A percentile compares a stretch with the other conserved stretches of the same genome.
These are phyloP conservation scores for Hypoxylon fragiforme DNA, from an alignment of 495 filamentous ascomycete species.

Conservation along the genomic window DNA sequence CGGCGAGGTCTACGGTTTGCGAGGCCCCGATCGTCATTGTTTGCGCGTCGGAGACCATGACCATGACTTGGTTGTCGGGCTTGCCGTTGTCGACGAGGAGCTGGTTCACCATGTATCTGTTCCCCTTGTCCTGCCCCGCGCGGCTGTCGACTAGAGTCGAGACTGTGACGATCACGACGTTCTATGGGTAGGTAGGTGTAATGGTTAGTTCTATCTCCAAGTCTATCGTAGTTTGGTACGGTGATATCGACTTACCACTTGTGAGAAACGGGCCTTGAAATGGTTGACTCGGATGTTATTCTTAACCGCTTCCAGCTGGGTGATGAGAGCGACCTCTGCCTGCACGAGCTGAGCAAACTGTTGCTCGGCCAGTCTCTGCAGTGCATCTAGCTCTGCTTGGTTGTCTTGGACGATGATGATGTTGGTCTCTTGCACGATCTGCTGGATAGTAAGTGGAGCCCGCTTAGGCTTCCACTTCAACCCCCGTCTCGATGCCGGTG, in stretches of 20 bases:
- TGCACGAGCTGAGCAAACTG: constrained; percentile 41
- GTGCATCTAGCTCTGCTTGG: constrained; percentile 34
- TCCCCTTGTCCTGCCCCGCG: constrained; percentile 27
- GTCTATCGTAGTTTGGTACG: too few species aligned
- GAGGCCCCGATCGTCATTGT: constrained; percentile 40
- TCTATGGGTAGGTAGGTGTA: too few species aligned
- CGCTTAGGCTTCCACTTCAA: constrained; percentile 35
- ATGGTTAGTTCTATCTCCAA: too few species aligned
- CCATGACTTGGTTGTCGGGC: constrained; percentile 36
- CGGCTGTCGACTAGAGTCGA: constrained; percentile 41
- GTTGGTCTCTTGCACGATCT: constrained; percentile 38
- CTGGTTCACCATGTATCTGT: constrained; percentile 42
- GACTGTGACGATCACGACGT: constrained; percentile 42
- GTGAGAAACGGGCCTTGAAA: constrained; percentile 38
- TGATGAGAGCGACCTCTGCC: constrained; percentile 38
- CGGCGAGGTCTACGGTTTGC: constrained; percentile 27
- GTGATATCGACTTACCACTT: constrained; percentile 34
- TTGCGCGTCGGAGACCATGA: constrained; percentile 40
- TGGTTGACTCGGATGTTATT: constrained; percentile 45
- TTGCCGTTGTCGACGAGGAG: constrained; percentile 40
- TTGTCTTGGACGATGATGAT: constrained; percentile 37
- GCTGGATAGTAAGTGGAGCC: constrained; percentile 27
- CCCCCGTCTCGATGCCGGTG: constrained; percentile 10
- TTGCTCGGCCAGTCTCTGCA: constrained; percentile 39
- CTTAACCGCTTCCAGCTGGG: constrained; percentile 42